phyloP scores from a whole-genome alignment of 2,329 filamentous ascomycete genomes.

The Penicillium sp. region DNA sequence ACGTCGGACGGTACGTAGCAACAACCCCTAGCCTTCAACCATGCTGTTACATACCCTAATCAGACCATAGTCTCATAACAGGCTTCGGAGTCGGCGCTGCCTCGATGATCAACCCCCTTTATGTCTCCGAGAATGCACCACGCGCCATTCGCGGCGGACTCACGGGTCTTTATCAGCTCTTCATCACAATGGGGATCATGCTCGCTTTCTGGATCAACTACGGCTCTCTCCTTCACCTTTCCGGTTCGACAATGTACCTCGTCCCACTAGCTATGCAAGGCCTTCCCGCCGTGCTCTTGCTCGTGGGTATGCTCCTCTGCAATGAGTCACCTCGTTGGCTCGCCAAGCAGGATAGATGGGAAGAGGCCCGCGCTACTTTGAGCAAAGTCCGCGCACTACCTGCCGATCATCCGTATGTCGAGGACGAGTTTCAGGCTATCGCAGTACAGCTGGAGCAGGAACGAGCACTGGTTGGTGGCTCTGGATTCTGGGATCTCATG shows the following conservation, averaged over 20 bases:
- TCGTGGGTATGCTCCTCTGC: conserved; percentile 61
- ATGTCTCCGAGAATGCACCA: conserved; percentile 61
- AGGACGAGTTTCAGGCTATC: conserved; percentile 61
- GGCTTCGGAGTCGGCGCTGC: conserved; percentile 52
- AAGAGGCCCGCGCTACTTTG: conserved; percentile 59
- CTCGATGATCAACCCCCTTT: conserved; percentile 59
- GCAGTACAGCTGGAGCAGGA: conserved; percentile 62
- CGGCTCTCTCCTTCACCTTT: conserved; percentile 49
- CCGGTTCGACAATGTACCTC: conserved; percentile 54
- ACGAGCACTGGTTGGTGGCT: conserved; percentile 54
- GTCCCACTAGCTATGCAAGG: conserved; percentile 65
- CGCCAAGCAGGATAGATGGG: conserved; percentile 66
- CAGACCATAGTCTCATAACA: conserved; percentile 43
- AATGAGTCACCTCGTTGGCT: conserved; percentile 68
- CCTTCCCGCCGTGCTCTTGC: conserved; percentile 60
- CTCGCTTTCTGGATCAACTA: conserved; percentile 55
- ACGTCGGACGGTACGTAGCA: conserved; percentile 57
- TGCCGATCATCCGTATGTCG: conserved; percentile 54
- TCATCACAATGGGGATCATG: conserved; percentile 50
- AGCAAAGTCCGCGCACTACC: conserved; percentile 57
- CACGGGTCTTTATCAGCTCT: conserved; percentile 61
- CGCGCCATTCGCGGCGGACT: conserved; percentile 59
- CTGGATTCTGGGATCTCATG: conserved; percentile 55
- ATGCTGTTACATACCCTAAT: not conserved
- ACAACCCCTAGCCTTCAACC: not conserved